phyloP scores from a whole-genome alignment of 768 basidiomycete genomes.

The Cystofilobasidium macerans region DNA sequence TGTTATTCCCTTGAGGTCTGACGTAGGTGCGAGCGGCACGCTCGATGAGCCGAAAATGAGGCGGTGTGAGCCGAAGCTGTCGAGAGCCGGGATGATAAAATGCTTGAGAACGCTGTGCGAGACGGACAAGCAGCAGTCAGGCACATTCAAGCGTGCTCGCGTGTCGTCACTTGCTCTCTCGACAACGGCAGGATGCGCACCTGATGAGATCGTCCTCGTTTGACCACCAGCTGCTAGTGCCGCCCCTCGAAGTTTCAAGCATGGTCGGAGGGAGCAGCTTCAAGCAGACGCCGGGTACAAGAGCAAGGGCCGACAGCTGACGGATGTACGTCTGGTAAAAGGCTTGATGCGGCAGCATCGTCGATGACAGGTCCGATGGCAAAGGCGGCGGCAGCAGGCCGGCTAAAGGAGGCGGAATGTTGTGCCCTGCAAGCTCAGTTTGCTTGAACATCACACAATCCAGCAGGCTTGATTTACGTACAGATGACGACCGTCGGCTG shows the following conservation, averaged over 20 bases:
- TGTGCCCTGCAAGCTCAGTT: background rate
- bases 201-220: slow-evolving; percentile 19
- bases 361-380: background rate
- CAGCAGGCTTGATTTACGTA: background rate
- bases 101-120: slow-evolving; percentile 14
- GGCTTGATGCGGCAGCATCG: background rate
- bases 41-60: slow-evolving; percentile 22
- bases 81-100: slow-evolving; percentile 21
- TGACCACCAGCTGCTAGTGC: slow-evolving; percentile 20
- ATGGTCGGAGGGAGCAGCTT: slow-evolving; percentile 23
- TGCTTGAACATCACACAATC: background rate
- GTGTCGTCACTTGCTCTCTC: background rate
- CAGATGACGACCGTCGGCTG: slow-evolving; percentile 17
- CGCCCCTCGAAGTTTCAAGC: background rate
- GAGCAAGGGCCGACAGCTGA: slow-evolving; percentile 22
- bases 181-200: background rate
- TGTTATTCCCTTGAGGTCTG: background rate
- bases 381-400: slow-evolving; percentile 5
- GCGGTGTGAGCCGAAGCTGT: slow-evolving; percentile 24
- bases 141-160: background rate
- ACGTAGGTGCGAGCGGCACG: slow-evolving; percentile 4
- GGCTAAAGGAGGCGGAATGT: background rate
- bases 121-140: background rate
- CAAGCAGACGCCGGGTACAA: slow-evolving; percentile 21
- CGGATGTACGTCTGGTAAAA: slow-evolving; percentile 16